Conservation (phyloP, 148 eudicot species). For the Rhododendron williamsianum region DNA sequence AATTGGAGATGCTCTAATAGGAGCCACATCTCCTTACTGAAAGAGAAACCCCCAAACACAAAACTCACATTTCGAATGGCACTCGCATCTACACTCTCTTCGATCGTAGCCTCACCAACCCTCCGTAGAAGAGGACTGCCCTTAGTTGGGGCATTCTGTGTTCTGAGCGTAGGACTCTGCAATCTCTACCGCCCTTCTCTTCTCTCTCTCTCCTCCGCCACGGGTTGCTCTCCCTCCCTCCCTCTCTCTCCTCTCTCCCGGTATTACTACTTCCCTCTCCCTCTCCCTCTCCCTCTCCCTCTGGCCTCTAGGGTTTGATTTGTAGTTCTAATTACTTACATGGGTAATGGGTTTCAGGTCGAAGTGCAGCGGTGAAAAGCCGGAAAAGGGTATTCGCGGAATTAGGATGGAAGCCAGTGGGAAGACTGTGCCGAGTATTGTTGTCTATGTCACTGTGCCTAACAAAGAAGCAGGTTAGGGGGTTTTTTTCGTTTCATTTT, state of each 20-base stretch:
- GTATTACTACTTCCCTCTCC: constrained; percentile 19
- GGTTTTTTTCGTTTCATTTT: not conserved
- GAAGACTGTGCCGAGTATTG: constrained; percentile 79
- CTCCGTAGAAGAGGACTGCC: constrained; percentile 55
- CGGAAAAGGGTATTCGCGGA: constrained; percentile 30
- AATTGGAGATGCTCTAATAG: too few relatives aligned
- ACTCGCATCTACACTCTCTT: constrained; percentile 18
- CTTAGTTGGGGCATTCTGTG: constrained; percentile 75
- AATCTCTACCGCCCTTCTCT: constrained; percentile 42
- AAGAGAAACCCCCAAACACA: not conserved
- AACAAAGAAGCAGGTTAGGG: constrained; percentile 81
- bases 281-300: not conserved
- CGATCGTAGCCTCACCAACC: constrained; percentile 37
- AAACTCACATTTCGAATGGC: not conserved
- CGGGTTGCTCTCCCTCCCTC: constrained; percentile 33
- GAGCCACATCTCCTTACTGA: too few relatives aligned
- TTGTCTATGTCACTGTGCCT: constrained; percentile 91
- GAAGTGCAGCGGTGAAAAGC: constrained; percentile 24
- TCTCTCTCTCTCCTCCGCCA: constrained; percentile 40
- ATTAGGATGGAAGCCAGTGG: constrained; percentile 47
- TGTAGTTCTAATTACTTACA: not conserved
- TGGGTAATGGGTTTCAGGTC: constrained; percentile 31
- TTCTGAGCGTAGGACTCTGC: constrained; percentile 69
- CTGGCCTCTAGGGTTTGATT: not conserved
- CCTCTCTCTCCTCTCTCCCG: constrained; percentile 36